Evolutionary conservation across 345 rosid genomes (phyloP).

Genomic region (Boechera retrofracta): DNA sequence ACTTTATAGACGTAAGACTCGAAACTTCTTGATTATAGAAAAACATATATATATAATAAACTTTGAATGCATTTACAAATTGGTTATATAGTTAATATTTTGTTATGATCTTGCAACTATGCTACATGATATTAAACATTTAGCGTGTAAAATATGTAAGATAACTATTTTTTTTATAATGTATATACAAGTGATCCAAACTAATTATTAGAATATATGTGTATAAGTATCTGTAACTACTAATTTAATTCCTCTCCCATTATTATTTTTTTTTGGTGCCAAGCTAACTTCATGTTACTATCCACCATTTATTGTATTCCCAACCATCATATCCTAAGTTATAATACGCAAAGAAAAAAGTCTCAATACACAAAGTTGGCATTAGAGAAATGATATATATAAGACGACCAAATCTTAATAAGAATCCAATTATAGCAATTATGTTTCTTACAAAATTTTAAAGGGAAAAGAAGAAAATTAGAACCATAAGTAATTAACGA

Average conservation of each 20-base stretch:
- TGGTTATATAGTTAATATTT: background rate
- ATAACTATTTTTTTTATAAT: no score
- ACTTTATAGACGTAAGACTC: background rate
- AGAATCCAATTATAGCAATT: constrained; percentile 30
- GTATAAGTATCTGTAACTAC: background rate
- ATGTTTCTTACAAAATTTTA: background rate
- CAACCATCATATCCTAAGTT: background rate
- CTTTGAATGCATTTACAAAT: constrained; percentile 3
- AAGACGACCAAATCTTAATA: constrained; percentile 29
- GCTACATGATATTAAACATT: background rate
- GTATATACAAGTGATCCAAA: background rate
- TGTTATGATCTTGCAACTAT: background rate
- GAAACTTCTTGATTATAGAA: background rate
- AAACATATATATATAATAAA: background rate
- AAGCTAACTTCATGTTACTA: background rate
- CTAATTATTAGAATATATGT: background rate
- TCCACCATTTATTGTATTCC: background rate
- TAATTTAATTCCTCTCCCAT: background rate
- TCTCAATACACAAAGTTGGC: background rate
- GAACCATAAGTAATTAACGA: constrained; percentile 34
- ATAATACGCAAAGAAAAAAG: background rate
- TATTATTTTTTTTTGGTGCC: no score
- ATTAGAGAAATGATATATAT: background rate
- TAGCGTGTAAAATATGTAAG: background rate
- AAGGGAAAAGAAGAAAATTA: background rate